Conservation (phyloP, 495 filamentous ascomycete genomes). For the Penicillium samsonianum region DNA sequence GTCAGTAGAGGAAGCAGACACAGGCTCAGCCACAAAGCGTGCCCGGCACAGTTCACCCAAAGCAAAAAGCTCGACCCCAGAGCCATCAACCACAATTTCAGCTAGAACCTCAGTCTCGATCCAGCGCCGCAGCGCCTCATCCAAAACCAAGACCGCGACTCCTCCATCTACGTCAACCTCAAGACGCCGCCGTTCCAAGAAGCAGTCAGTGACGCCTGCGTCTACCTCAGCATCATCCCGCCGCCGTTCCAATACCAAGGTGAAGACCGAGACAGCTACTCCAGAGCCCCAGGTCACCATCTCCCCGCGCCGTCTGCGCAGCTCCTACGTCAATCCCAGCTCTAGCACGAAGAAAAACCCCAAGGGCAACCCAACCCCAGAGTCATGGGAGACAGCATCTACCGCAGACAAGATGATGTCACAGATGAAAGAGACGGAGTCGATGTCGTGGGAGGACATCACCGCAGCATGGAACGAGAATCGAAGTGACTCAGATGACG, state of each 20-base stretch:
- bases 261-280: neutral
- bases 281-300: neutral
- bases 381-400: neutral
- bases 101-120: neutral
- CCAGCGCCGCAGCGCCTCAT: neutral
- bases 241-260: neutral
- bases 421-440: neutral
- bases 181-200: neutral
- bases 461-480: neutral
- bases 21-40: neutral
- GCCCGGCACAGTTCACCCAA: neutral
- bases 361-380: neutral
- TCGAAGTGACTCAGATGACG: neutral
- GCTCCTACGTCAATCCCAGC: neutral
- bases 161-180: neutral
- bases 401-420: slow-evolving; percentile 6
- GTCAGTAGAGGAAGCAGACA: neutral
- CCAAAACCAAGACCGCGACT: neutral
- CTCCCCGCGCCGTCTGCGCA: neutral
- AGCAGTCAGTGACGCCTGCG: neutral
- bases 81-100: neutral
- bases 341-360: neutral
- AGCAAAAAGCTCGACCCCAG: neutral
- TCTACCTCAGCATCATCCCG: neutral
- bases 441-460: neutral